phyloP scores from a whole-genome alignment of 1,284 basidiomycete genomes.

The Chalciporus piperatoides region DNA sequence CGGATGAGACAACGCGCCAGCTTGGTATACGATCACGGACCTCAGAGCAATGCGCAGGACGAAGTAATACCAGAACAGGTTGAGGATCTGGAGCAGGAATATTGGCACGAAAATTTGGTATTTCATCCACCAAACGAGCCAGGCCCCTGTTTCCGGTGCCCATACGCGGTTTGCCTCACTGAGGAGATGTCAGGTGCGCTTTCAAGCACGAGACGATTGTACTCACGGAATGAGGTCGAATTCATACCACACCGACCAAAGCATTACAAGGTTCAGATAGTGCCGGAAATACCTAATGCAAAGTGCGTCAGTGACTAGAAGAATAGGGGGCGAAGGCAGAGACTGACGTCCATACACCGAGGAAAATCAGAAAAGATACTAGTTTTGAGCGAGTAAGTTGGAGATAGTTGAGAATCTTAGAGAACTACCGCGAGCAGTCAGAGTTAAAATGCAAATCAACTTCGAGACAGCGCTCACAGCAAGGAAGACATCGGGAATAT shows the following conservation, averaged over 20 bases:
- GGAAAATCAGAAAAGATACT: constrained; percentile 65
- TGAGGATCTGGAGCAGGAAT: constrained; percentile 73
- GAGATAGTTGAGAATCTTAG: constrained; percentile 88
- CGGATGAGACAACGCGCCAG: not conserved
- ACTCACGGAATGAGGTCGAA: constrained; percentile 79
- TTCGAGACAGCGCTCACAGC: constrained; percentile 55
- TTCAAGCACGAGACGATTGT: not conserved
- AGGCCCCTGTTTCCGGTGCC: constrained; percentile 62
- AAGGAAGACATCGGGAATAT: constrained; percentile 88
- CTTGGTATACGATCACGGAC: constrained; percentile 25
- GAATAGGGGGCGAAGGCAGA: not conserved
- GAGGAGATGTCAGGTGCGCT: constrained; percentile 5
- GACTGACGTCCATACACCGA: constrained; percentile 80
- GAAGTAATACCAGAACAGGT: constrained; percentile 88
- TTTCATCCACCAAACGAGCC: constrained; percentile 76
- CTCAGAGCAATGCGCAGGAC: constrained; percentile 66
- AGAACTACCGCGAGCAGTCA: constrained; percentile 46
- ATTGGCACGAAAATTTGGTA: constrained; percentile 80
- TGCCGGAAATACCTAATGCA: constrained; percentile 86
- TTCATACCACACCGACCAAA: constrained; percentile 85
- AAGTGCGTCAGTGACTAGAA: not conserved
- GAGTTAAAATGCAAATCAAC: constrained; percentile 1
- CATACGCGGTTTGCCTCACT: constrained; percentile 61
- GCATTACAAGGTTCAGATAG: constrained; percentile 84
- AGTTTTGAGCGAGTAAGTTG: constrained; percentile 63